These are phyloP conservation scores for Acer campestre DNA, from an alignment of 345 rosid species.

Conservation along the genomic window DNA sequence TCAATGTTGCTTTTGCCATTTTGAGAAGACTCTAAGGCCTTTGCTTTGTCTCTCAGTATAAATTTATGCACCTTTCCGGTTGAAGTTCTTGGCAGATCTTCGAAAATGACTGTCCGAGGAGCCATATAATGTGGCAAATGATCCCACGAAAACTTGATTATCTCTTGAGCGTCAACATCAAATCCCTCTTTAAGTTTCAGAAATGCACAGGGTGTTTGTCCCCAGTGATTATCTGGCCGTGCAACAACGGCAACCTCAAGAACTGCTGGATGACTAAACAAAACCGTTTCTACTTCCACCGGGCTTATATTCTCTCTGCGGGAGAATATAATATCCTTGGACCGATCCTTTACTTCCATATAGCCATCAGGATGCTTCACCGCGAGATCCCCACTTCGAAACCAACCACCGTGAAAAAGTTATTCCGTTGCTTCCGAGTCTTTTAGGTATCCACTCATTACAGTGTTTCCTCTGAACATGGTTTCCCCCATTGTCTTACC, in stretches of 20 bases:
- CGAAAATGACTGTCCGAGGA: conserved; percentile 65
- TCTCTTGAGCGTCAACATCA: conserved; percentile 38
- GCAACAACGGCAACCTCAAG: conserved; percentile 81
- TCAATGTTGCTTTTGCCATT: not conserved
- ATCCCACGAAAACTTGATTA: conserved; percentile 57
- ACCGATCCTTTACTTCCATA: conserved; percentile 73
- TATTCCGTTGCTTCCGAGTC: conserved; percentile 58
- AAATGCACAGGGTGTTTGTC: conserved; percentile 87
- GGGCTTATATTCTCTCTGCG: conserved; percentile 86
- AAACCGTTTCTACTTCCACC: conserved; percentile 60
- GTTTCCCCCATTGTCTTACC: conserved; percentile 67
- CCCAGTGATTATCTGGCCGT: conserved; percentile 76
- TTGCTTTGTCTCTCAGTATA: conserved; percentile 37
- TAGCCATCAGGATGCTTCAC: conserved; percentile 75
- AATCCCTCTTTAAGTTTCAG: conserved; percentile 66
- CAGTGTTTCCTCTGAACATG: conserved; percentile 73
- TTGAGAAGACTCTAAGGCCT: not conserved
- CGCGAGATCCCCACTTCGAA: conserved; percentile 71
- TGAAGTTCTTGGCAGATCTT: conserved; percentile 71
- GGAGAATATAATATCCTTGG: conserved; percentile 70
- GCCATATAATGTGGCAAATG: conserved; percentile 78
- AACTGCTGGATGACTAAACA: conserved; percentile 64
- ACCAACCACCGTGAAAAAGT: conserved; percentile 78
- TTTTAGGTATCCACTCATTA: conserved; percentile 76
- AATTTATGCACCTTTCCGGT: conserved; percentile 78